phyloP scores from a whole-genome alignment of 768 basidiomycete species.

The Suillus paluster region DNA sequence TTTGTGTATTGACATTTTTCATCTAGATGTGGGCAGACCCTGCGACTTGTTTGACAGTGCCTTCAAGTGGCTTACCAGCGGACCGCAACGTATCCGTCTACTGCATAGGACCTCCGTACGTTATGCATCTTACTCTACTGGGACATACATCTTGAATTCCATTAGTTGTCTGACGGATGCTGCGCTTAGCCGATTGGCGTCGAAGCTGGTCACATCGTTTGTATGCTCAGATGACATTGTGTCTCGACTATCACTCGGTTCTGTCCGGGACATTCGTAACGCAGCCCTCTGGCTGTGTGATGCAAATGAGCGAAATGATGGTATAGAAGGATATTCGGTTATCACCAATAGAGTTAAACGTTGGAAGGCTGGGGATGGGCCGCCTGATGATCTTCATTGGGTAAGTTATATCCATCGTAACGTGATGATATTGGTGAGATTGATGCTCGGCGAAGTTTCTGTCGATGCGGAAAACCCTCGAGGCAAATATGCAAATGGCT shows the following conservation, averaged over 20 bases:
- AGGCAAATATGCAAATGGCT: slow-evolving; percentile 80
- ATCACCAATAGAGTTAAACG: slow-evolving; percentile 53
- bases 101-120: slow-evolving; percentile 81
- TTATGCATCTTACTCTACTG: slow-evolving; percentile 13
- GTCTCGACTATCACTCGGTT: slow-evolving; percentile 75
- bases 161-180: slow-evolving; percentile 65
- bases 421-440: slow-evolving; percentile 56
- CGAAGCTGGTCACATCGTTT: slow-evolving; percentile 73
- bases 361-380: slow-evolving; percentile 66
- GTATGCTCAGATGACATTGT: slow-evolving; percentile 86
- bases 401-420: slow-evolving; percentile 35
- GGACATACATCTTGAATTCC: neutral
- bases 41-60: slow-evolving; percentile 68
- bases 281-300: slow-evolving; percentile 83
- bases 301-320: slow-evolving; percentile 51
- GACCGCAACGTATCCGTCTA: slow-evolving; percentile 73
- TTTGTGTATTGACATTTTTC: neutral
- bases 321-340: slow-evolving; percentile 42
- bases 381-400: slow-evolving; percentile 55
- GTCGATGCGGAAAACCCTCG: slow-evolving; percentile 79
- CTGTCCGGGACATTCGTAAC: slow-evolving; percentile 74
- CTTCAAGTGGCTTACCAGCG: slow-evolving; percentile 70
- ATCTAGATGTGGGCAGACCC: slow-evolving; percentile 86
- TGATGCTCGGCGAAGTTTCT: slow-evolving; percentile 56
- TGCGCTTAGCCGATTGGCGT: slow-evolving; percentile 59